These are phyloP conservation scores for Jasminum sambac DNA, from an alignment of 257 asterid genomes.

Conservation along the genomic window DNA sequence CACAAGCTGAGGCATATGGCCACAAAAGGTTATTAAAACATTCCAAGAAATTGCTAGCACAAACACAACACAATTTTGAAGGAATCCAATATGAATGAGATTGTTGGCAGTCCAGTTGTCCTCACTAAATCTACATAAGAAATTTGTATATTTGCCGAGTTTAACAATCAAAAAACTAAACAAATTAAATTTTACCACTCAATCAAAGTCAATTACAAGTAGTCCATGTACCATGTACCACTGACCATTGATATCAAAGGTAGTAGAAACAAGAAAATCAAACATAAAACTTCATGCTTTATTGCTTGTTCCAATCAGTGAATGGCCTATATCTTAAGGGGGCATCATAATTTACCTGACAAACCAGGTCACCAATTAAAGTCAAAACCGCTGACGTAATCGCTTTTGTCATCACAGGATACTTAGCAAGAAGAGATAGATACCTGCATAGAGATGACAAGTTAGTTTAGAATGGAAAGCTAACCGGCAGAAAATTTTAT, in stretches of 20 bases:
- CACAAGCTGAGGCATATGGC: conserved; percentile 48
- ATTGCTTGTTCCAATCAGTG: neutral
- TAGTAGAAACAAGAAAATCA: too few species aligned
- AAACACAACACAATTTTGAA: conserved; percentile 14
- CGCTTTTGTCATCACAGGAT: conserved; percentile 87
- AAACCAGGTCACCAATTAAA: conserved; percentile 72
- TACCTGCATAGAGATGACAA: conserved; percentile 58
- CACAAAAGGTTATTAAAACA: conserved; percentile 2
- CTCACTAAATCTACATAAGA: neutral
- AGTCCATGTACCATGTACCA: neutral
- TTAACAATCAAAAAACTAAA: conserved; percentile 12
- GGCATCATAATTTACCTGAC: conserved; percentile 65
- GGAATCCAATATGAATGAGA: conserved; percentile 11
- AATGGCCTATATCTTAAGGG: conserved; percentile 16
- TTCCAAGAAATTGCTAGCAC: neutral
- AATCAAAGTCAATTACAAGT: neutral
- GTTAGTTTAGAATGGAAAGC: conserved; percentile 6
- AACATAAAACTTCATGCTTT: too few species aligned
- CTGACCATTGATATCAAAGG: too few species aligned
- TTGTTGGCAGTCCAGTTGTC: neutral
- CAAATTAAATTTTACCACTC: neutral
- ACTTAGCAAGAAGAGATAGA: conserved; percentile 72
- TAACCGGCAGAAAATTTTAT: neutral
- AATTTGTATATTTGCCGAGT: conserved; percentile 5
- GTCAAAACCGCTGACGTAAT: conserved; percentile 73